phyloP scores from a whole-genome alignment of 345 rosid genomes.

The Balakata baccata region DNA sequence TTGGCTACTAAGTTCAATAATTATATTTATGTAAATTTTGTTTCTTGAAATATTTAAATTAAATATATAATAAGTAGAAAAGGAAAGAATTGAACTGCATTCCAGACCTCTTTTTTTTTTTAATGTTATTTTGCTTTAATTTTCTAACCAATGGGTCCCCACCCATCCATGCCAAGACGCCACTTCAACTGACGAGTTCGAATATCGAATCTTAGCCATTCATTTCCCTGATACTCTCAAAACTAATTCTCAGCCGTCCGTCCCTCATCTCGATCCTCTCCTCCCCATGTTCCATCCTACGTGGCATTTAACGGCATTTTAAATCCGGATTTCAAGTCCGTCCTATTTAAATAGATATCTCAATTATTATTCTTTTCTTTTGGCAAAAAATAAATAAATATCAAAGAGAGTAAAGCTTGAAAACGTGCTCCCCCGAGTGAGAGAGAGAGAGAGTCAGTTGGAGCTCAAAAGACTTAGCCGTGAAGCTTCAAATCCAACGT shows the following conservation, averaged over 20 bases:
- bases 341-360: no score
- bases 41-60: no score
- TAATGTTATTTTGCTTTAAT: no score
- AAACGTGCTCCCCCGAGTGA: background rate
- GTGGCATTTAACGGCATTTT: conserved; percentile 59
- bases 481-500: background rate
- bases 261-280: conserved; percentile 10
- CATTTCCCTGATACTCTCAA: background rate
- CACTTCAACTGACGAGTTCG: conserved; percentile 1
- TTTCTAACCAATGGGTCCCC: conserved; percentile 1
- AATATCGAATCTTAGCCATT: conserved; percentile 25
- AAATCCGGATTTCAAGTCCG: conserved; percentile 77
- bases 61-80: no score
- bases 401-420: background rate
- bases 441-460: background rate
- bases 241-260: conserved; percentile 47
- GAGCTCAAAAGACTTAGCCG: conserved; percentile 12
- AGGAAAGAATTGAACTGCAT: no score
- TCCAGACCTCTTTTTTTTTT: no score
- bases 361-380: background rate
- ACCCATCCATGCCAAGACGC: conserved; percentile 16
- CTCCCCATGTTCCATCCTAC: conserved; percentile 14
- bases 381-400: background rate
- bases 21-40: no score
- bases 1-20: no score